Conservation (phyloP, 2,329 filamentous ascomycete genomes). For the Niveomyces coronatus region DNA sequence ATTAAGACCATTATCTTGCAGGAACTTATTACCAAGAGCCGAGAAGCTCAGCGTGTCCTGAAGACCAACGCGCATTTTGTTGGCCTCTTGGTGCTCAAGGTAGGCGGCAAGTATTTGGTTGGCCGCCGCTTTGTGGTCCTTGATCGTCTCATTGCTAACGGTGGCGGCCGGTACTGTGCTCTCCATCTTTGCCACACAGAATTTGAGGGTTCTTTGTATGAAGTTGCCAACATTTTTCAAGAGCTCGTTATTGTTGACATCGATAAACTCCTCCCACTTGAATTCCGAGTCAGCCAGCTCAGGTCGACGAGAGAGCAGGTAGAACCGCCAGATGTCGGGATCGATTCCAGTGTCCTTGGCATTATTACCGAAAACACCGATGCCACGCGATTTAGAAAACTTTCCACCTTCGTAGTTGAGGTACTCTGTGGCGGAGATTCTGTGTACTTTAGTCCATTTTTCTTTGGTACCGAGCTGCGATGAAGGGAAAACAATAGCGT, state of each 20-base stretch:
- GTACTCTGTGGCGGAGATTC: constrained; percentile 79
- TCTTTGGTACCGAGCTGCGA: constrained; percentile 76
- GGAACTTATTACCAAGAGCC: constrained; percentile 38
- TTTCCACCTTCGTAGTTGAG: constrained; percentile 84
- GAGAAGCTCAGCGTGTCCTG: constrained; percentile 58
- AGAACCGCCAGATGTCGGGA: constrained; percentile 88
- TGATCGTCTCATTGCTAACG: constrained; percentile 45
- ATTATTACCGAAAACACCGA: constrained; percentile 87
- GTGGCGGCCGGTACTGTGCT: constrained; percentile 51
- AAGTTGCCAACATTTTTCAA: constrained; percentile 66
- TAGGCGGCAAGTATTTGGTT: constrained; percentile 59
- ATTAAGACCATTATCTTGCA: constrained; percentile 43
- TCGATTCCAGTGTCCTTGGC: constrained; percentile 78
- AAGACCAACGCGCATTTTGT: constrained; percentile 59
- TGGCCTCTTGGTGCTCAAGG: constrained; percentile 56
- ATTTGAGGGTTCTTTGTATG: constrained; percentile 64
- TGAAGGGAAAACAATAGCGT: constrained; percentile 84
- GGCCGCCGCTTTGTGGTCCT: constrained; percentile 48
- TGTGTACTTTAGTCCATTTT: constrained; percentile 82
- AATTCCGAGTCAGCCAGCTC: constrained; percentile 84
- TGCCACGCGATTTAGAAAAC: constrained; percentile 81
- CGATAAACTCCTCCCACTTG: constrained; percentile 76
- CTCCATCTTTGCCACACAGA: constrained; percentile 65
- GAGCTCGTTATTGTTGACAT: constrained; percentile 83
- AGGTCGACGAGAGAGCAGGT: constrained; percentile 74